Conservation (phyloP, 1,139 yeast genomes). For the Suhomyces chickasaworum region DNA sequence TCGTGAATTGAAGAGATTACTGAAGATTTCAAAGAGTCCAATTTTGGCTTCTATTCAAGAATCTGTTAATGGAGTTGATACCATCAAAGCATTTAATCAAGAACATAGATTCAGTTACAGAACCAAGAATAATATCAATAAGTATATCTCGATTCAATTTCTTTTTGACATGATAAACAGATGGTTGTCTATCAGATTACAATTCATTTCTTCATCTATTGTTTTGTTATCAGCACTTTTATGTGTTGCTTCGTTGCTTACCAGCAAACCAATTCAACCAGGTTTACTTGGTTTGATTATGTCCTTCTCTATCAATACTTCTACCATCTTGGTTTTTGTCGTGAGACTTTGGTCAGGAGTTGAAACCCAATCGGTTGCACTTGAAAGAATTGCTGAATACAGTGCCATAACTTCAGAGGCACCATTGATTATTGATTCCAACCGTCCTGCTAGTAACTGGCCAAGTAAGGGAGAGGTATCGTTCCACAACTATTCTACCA, state of each 20-base stretch:
- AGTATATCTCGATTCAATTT: constrained; percentile 19
- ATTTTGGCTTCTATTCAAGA: constrained; percentile 33
- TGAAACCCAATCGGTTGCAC: constrained; percentile 30
- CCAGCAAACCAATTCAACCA: constrained; percentile 24
- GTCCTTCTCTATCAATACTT: constrained; percentile 30
- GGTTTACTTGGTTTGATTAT: constrained; percentile 33
- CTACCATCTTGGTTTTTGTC: constrained; percentile 26
- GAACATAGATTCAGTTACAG: constrained; percentile 25
- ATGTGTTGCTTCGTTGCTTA: constrained; percentile 23
- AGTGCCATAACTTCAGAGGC: constrained; percentile 29
- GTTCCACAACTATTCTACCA: constrained; percentile 30
- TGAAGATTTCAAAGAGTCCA: constrained; percentile 28
- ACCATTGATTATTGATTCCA: constrained; percentile 25
- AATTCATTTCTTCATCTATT: constrained; percentile 27
- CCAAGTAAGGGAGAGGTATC: constrained; percentile 28
- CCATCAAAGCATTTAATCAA: constrained; percentile 30
- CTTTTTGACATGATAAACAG: constrained; percentile 25
- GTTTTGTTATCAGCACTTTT: constrained; percentile 24
- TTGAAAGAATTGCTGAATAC: constrained; percentile 33
- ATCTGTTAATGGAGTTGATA: constrained; percentile 34
- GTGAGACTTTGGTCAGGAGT: constrained; percentile 34
- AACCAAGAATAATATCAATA: constrained; percentile 20
- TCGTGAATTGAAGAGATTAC: constrained; percentile 31
- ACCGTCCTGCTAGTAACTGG: constrained; percentile 28
- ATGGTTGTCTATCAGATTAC: constrained; percentile 33